These are phyloP conservation scores for Trichoderma brevicompactum DNA, from an alignment of 2,329 filamentous ascomycete genomes.

Conservation along the genomic window DNA sequence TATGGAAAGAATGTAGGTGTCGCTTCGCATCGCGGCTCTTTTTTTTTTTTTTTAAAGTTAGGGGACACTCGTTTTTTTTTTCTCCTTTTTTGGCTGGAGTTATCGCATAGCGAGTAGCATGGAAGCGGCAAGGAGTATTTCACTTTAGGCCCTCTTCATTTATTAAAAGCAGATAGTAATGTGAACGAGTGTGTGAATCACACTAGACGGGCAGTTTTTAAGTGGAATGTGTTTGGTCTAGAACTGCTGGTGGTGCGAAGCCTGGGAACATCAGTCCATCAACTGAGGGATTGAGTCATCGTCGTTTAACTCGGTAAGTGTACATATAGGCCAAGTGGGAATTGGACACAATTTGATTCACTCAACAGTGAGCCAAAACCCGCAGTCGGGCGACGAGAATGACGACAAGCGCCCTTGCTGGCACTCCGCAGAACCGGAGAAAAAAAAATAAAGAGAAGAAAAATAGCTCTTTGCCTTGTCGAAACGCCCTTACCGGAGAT, in stretches of 20 bases:
- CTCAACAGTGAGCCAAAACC: not conserved
- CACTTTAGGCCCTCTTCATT: not conserved
- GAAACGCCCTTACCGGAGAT: not conserved
- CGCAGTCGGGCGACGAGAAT: not conserved
- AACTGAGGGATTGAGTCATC: conserved; percentile 11
- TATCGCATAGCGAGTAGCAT: not conserved
- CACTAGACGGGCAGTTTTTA: not conserved
- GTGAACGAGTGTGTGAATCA: not conserved
- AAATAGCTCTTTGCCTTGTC: not conserved
- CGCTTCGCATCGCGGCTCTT: not conserved
- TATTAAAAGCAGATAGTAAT: not conserved
- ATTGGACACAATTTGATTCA: not conserved
- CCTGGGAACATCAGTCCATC: not conserved
- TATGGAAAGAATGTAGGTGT: not conserved
- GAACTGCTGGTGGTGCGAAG: too few relatives aligned
- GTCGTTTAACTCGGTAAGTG: not conserved
- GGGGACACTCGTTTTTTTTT: not conserved
- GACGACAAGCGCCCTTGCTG: not conserved
- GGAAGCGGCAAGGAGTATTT: too few relatives aligned
- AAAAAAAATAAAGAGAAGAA: not conserved
- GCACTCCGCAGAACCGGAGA: conserved; percentile 4
- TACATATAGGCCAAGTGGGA: not conserved
- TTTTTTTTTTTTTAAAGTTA: not conserved
- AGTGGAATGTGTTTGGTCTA: not conserved
- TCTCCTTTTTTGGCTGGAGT: not conserved